A percentile compares a stretch with the other conserved stretches of the same genome.
Conservation (phyloP, 2,329 filamentous ascomycete genomes). For the Dothistroma septosporum region DNA sequence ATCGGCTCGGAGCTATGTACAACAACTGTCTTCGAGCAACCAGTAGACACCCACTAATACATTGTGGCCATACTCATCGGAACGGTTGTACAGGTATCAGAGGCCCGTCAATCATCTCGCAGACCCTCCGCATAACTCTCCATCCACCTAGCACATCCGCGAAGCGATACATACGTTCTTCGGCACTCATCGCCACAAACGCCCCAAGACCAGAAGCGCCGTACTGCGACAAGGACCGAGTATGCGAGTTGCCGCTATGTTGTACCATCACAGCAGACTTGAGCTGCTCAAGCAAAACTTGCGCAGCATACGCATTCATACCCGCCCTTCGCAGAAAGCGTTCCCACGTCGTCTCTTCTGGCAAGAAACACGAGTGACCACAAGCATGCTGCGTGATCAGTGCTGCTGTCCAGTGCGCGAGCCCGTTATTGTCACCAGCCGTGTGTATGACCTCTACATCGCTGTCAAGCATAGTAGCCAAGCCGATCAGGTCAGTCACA, state of each 20-base stretch:
- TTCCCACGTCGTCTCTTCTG: conserved; percentile 64
- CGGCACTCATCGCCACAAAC: conserved; percentile 55
- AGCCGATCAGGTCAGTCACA: conserved; percentile 38
- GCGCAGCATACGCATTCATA: conserved; percentile 68
- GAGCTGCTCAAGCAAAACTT: conserved; percentile 54
- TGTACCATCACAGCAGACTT: conserved; percentile 28
- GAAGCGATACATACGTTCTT: conserved; percentile 51
- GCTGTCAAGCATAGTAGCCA: conserved; percentile 40
- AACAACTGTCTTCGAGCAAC: neutral
- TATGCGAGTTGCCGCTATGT: neutral
- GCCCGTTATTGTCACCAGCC: conserved; percentile 40
- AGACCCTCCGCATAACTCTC: conserved; percentile 51
- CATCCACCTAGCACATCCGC: conserved; percentile 40
- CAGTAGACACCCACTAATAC: neutral
- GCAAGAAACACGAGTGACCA: conserved; percentile 28
- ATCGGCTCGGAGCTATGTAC: neutral
- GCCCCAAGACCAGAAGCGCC: conserved; percentile 43
- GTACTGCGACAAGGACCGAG: neutral
- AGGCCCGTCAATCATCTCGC: conserved; percentile 27
- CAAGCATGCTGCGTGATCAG: conserved; percentile 39
- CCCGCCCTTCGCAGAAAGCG: conserved; percentile 61
- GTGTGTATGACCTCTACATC: conserved; percentile 39
- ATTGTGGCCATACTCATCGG: neutral
- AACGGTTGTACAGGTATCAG: neutral
- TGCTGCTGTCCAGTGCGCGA: conserved; percentile 39